Conservation (phyloP, 371 early-diverging fungal genomes). For the Apophysomyces sp. region DNA sequence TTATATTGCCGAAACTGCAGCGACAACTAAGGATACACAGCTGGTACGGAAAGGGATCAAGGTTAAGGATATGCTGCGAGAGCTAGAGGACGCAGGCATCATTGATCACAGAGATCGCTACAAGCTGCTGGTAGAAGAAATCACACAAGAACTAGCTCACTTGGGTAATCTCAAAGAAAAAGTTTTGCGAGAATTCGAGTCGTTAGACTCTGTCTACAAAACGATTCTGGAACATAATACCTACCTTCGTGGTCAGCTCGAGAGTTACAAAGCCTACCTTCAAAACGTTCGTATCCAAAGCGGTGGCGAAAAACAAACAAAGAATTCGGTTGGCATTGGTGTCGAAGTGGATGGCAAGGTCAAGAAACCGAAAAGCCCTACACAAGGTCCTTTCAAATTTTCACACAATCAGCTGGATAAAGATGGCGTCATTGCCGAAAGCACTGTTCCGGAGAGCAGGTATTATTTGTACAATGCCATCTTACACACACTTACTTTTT, state of each 20-base stretch:
- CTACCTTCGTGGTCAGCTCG: constrained; percentile 85
- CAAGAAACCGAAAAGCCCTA: constrained; percentile 43
- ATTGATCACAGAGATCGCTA: constrained; percentile 78
- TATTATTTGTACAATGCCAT: neutral
- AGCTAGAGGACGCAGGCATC: constrained; percentile 80
- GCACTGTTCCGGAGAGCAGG: constrained; percentile 86
- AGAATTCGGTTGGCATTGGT: constrained; percentile 46
- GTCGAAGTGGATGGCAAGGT: constrained; percentile 44
- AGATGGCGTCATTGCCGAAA: constrained; percentile 91
- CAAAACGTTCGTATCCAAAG: constrained; percentile 91
- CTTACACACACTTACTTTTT: constrained; percentile 12
- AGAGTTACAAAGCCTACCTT: constrained; percentile 92
- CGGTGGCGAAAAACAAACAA: constrained; percentile 42
- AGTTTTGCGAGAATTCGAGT: constrained; percentile 75
- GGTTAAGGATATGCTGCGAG: constrained; percentile 87
- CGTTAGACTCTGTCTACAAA: constrained; percentile 83
- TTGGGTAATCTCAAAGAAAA: constrained; percentile 88
- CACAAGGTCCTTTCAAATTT: constrained; percentile 74
- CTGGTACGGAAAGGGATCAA: constrained; percentile 91
- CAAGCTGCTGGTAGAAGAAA: constrained; percentile 83
- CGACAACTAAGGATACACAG: constrained; percentile 82
- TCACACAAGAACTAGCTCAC: constrained; percentile 83
- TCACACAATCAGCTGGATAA: constrained; percentile 83
- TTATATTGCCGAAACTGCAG: constrained; percentile 83
- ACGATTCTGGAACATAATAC: constrained; percentile 94